These are phyloP conservation scores for Mesostigma viride DNA, from an alignment of 139 green algal genomes.

Conservation along the genomic window DNA sequence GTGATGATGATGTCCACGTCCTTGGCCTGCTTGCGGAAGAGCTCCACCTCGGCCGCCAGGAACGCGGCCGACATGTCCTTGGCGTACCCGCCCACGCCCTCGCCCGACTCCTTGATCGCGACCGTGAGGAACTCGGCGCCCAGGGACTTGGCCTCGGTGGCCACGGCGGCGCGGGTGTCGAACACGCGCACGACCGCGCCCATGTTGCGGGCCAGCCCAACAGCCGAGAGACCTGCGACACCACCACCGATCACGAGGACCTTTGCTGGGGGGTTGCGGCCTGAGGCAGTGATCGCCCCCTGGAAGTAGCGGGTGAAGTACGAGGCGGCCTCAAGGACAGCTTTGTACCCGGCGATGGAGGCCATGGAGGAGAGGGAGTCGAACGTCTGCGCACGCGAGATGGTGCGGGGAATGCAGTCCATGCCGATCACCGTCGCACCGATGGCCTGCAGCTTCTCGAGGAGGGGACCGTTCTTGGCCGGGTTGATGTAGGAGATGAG, in stretches of 20 bases:
- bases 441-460: too few relatives aligned
- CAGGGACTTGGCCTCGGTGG: conserved; percentile 22
- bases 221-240: conserved; percentile 20
- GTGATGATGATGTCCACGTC: conserved; percentile 74
- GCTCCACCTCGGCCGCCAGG: conserved; percentile 24
- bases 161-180: conserved; percentile 15
- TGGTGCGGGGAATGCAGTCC: conserved; percentile 16
- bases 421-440: not conserved
- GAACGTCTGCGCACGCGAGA: conserved; percentile 32
- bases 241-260: conserved; percentile 58
- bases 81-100: conserved; percentile 22
- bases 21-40: conserved; percentile 17
- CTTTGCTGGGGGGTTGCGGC: conserved; percentile 35
- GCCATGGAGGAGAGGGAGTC: conserved; percentile 18
- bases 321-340: conserved; percentile 7
- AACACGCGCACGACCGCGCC: conserved; percentile 20
- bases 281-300: conserved; percentile 80
- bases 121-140: conserved; percentile 28
- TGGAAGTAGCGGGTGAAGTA: conserved; percentile 43
- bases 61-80: conserved; percentile 30
- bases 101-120: conserved; percentile 11
- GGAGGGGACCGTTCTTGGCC: too few relatives aligned
- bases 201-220: conserved; percentile 8
- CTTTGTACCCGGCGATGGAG: conserved; percentile 16
- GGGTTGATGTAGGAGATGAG: too few relatives aligned